Conservation (phyloP, 148 eudicot species). For the Pharnaceum exiguum region DNA sequence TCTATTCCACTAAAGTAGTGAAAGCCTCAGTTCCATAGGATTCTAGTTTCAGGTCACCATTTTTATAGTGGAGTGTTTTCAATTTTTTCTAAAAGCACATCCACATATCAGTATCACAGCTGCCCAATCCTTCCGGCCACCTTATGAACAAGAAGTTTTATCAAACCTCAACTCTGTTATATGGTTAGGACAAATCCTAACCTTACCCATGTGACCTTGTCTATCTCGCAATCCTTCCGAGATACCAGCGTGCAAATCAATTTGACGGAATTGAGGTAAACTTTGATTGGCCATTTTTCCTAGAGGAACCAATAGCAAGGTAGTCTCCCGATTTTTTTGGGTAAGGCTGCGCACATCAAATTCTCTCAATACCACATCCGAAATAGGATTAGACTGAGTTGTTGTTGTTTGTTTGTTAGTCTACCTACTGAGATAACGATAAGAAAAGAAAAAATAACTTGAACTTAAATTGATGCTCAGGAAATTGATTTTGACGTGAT, state of each 20-base stretch:
- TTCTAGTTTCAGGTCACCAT: constrained; percentile 37
- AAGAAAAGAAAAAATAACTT: too few relatives aligned
- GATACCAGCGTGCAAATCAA: constrained; percentile 7
- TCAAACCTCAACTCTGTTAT: constrained; percentile 21
- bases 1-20: constrained; percentile 47
- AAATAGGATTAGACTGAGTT: too few relatives aligned
- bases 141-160: constrained; percentile 22
- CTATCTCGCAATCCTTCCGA: constrained; percentile 12
- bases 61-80: constrained; percentile 42
- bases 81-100: constrained; percentile 35
- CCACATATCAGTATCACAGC: too few relatives aligned
- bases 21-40: constrained; percentile 49
- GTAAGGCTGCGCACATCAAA: too few relatives aligned
- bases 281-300: not conserved
- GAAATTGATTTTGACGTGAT: too few relatives aligned
- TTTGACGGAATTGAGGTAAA: constrained; percentile 3
- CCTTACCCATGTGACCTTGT: constrained; percentile 28
- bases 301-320: not conserved
- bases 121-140: constrained; percentile 35
- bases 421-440: too few relatives aligned
- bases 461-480: too few relatives aligned
- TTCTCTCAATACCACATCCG: too few relatives aligned
- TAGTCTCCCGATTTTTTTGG: too few relatives aligned
- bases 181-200: constrained; percentile 22
- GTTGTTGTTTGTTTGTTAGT: too few relatives aligned